Evolutionary conservation across 2,329 filamentous ascomycete species (phyloP).

Genomic region (Aspergillus persii): DNA sequence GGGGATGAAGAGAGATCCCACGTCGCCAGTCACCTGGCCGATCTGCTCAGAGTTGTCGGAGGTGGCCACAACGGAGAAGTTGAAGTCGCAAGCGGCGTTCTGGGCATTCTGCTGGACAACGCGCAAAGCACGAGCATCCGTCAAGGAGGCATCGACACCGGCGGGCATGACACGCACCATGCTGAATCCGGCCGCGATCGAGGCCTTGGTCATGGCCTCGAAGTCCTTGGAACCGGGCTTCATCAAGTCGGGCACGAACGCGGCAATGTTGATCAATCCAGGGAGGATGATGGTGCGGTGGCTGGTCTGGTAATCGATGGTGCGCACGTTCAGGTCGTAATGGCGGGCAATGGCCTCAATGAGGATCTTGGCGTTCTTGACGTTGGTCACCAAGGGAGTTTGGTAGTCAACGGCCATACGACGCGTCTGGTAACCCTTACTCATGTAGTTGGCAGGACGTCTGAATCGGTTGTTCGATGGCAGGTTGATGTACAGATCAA

Average conservation of each 20-base stretch:
- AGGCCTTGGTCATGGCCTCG: conserved; percentile 68
- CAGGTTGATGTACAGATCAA: conserved; percentile 98
- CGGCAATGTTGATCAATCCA: conserved; percentile 74
- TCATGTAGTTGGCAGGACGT: conserved; percentile 96
- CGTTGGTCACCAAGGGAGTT: conserved; percentile 94
- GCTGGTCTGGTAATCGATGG: conserved; percentile 89
- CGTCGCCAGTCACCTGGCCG: conserved; percentile 67
- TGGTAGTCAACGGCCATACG: conserved; percentile 98
- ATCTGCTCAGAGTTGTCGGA: conserved; percentile 73
- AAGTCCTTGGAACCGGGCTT: conserved; percentile 65
- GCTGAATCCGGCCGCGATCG: conserved; percentile 71
- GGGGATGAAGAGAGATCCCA: conserved; percentile 77
- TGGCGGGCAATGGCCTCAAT: conserved; percentile 91
- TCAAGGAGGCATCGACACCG: conserved; percentile 69
- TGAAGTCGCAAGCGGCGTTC: conserved; percentile 71
- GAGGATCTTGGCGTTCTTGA: conserved; percentile 98
- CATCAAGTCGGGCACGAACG: conserved; percentile 73
- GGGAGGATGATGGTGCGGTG: conserved; percentile 72
- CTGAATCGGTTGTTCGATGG: conserved; percentile 98
- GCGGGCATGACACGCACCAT: conserved; percentile 80
- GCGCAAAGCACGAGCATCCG: conserved; percentile 68
- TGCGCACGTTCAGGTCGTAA: conserved; percentile 78
- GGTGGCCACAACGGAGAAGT: conserved; percentile 73
- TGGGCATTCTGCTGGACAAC: conserved; percentile 70
- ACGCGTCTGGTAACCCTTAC: conserved; percentile 92